Conservation (phyloP, 139 green algal genomes). For the Pseudopediastrum boryanum region DNA sequence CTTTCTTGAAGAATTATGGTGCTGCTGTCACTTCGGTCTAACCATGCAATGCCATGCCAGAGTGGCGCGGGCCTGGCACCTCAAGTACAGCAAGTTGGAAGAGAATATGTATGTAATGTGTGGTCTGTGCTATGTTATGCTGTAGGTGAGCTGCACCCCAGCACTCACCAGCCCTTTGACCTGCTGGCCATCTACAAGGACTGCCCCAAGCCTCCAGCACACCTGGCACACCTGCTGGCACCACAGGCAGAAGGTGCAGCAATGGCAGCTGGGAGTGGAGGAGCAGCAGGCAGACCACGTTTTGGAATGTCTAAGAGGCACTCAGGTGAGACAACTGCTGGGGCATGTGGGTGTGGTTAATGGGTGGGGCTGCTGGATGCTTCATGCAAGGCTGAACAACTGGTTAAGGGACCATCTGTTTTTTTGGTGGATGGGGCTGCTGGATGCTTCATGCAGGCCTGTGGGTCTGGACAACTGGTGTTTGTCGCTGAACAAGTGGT, state of each 20-base stretch:
- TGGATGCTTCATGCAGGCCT: background rate
- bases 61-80: too few species aligned
- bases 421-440: background rate
- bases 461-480: background rate
- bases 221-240: constrained; percentile 26
- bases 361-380: background rate
- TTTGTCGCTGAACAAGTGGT: background rate
- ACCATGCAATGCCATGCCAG: too few species aligned
- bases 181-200: constrained; percentile 52
- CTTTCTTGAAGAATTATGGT: background rate
- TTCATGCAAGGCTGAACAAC: constrained; percentile 9
- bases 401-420: background rate
- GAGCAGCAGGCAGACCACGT: background rate
- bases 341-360: too few species aligned
- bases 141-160: constrained; percentile 55
- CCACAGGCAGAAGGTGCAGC: background rate
- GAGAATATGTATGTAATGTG: background rate
- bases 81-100: too few species aligned
- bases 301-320: background rate
- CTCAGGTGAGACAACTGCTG: too few species aligned
- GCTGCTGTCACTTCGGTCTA: too few species aligned
- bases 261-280: constrained; percentile 3
- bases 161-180: constrained; percentile 54
- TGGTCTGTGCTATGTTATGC: background rate
- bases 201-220: constrained; percentile 36